Base-by-base conservation (phyloP, 805 yeast genomes). In the Ogataea wickerhamii region DNA sequence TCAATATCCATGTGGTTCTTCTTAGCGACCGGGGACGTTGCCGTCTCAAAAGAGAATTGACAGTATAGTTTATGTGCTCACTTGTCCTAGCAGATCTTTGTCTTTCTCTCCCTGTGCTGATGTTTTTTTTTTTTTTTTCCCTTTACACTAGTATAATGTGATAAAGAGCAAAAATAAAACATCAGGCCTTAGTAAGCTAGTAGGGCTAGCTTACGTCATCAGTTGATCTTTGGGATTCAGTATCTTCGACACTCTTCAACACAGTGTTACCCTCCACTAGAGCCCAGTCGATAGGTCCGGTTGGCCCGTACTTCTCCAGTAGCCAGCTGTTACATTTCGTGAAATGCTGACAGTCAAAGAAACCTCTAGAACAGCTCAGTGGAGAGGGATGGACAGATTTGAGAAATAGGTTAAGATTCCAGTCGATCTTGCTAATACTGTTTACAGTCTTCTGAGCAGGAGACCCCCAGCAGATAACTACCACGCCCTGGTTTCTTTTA, bases 331-430 rank as follows among this genome's bases (percentile, higher is more conserved):
- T 91, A 29, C 91, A 78, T 53, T 74, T 72, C 36, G 59, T 69
- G 60, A 88, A 91, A 53, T 87, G 96, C 17, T 68, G 64, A 49
- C 83, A 78, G 2, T 80, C 80, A 51, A 91, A 89, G 60, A 84
- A 93, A 2, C 93, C 96, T 29, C 94, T 66, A 14, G 82, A 71
- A 0, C 98, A 98, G 45, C 95, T 84, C 34, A 93, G 64, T 1
- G 99, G 99, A 19, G 95, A 84, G 1, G 99, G 99, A 61, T 93
- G 99, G 0, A 88, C 97, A 0, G 87, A 71, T 44, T 73, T 74
- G 19, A 93, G 62, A 0, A 86, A 75, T 28, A 73, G 51, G 40
- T 78, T 71, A 26, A 66, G 59, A 3, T 60, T 38, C 37, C 51
- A 38, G 29, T 62, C 52, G 34, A 60, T 19, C 39, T 52, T 32